A percentile compares a stretch with the other conserved stretches of the same genome.
Conservation (phyloP, 2,329 filamentous ascomycete genomes). For the Calonectria naviculata region DNA sequence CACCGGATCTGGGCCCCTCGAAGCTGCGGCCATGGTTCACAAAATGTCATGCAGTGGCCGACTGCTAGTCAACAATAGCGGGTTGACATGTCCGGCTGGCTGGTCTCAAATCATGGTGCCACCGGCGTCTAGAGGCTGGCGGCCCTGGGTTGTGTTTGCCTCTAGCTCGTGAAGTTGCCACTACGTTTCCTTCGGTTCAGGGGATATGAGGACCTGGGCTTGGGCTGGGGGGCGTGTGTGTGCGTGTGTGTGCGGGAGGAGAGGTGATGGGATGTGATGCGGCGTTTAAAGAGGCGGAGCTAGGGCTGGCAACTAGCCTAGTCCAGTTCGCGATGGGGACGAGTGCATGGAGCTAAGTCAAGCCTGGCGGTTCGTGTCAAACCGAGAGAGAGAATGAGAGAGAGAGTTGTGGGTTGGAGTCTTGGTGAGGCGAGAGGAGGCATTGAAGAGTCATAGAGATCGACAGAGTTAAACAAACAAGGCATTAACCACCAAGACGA, state of each 20-base stretch:
- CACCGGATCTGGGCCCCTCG: conserved; percentile 3
- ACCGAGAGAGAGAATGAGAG: background rate
- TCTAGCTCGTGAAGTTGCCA: background rate
- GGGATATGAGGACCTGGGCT: background rate
- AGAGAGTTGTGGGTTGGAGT: background rate
- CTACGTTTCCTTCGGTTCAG: background rate
- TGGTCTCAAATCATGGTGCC: conserved; percentile 15
- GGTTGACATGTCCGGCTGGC: background rate
- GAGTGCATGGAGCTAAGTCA: conserved; percentile 16
- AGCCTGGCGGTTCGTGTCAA: conserved; percentile 8
- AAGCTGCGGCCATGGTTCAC: background rate
- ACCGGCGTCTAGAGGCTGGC: conserved; percentile 5
- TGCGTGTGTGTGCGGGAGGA: background rate
- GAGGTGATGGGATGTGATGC: conserved; percentile 9
- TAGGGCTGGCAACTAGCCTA: conserved; percentile 11
- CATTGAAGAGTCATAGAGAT: conserved; percentile 3
- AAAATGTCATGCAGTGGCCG: conserved; percentile 16
- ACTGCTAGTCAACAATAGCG: conserved; percentile 4
- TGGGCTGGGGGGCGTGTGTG: background rate
- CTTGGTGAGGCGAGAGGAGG: background rate
- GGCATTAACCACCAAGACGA: background rate
- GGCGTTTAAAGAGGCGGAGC: background rate
- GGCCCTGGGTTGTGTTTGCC: background rate
- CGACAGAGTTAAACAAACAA: background rate
- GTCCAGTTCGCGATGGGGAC: background rate